Evolutionary conservation across 257 asterid genomes (phyloP).

Genomic region (Solanum ahanhuiri): DNA sequence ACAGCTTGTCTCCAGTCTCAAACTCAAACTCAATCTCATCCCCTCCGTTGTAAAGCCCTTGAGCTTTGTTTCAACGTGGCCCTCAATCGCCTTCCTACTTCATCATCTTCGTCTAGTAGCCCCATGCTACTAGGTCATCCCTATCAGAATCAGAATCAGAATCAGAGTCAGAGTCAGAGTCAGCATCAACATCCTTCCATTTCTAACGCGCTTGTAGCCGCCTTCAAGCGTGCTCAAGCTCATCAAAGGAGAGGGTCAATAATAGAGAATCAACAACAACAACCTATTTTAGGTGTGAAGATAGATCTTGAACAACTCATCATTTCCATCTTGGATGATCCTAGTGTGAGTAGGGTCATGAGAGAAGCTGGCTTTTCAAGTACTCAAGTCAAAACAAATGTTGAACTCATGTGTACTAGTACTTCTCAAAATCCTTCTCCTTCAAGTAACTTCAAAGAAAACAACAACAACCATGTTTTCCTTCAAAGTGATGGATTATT

Average conservation of each 20-base stretch:
- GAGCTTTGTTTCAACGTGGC: conserved; percentile 97
- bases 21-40: conserved; percentile 56
- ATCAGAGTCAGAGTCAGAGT: no score
- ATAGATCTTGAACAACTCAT: conserved; percentile 78
- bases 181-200: conserved; percentile 31
- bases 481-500: neutral
- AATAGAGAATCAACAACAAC: conserved; percentile 61
- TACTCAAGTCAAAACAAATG: conserved; percentile 63
- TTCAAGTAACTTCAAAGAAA: neutral
- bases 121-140: conserved; percentile 23
- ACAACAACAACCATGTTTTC: neutral
- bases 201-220: conserved; percentile 85
- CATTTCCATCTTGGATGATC: conserved; percentile 78
- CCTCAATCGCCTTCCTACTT: conserved; percentile 71
- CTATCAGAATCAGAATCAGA: conserved; percentile 8
- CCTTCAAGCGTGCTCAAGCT: conserved; percentile 91
- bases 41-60: conserved; percentile 83
- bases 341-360: conserved; percentile 93
- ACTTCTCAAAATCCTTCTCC: conserved; percentile 4
- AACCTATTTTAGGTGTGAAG: conserved; percentile 46
- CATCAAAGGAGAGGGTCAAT: conserved; percentile 73
- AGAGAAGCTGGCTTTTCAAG: conserved; percentile 85
- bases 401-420: conserved; percentile 19
- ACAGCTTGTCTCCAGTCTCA: conserved; percentile 46
- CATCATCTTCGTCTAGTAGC: conserved; percentile 23